Conservation (phyloP, 2,329 filamentous ascomycete species). For the Aschersonia sp. region DNA sequence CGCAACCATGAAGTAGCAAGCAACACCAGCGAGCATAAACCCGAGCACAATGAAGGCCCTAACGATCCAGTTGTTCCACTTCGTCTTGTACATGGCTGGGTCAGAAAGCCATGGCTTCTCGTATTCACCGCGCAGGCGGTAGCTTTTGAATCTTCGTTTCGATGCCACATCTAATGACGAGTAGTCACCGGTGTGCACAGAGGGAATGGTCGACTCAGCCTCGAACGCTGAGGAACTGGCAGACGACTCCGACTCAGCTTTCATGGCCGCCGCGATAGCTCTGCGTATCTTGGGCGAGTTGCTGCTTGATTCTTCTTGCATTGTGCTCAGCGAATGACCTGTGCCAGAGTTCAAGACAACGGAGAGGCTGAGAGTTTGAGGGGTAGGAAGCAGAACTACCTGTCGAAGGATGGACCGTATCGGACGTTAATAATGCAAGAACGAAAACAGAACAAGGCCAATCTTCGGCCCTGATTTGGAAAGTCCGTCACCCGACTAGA, state of each 20-base stretch:
- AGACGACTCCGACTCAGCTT: background rate
- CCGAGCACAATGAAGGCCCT: constrained; percentile 17
- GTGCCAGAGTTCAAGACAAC: too few relatives aligned
- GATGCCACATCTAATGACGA: constrained; percentile 2
- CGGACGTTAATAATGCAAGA: background rate
- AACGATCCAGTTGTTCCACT: constrained; percentile 21
- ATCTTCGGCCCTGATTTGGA: background rate
- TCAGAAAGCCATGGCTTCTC: constrained; percentile 24
- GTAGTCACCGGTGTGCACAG: background rate
- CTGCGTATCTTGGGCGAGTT: background rate
- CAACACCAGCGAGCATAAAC: constrained; percentile 16
- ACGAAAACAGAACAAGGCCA: background rate
- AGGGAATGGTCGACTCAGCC: background rate
- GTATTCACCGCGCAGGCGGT: constrained; percentile 17
- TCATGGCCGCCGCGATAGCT: background rate
- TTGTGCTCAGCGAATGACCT: background rate
- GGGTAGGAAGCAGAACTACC: background rate
- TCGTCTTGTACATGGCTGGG: constrained; percentile 15
- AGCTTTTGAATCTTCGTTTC: constrained; percentile 15
- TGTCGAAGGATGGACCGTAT: background rate
- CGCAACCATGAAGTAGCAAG: constrained; percentile 16
- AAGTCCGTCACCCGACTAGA: background rate
- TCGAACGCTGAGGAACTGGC: constrained; percentile 1
- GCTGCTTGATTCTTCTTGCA: background rate
- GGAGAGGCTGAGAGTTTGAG: too few relatives aligned